A percentile compares a stretch with the other conserved stretches of the same genome.
Evolutionary conservation across 352 stramenopile species (phyloP).

Genomic region (Globisporangium canariense): DNA sequence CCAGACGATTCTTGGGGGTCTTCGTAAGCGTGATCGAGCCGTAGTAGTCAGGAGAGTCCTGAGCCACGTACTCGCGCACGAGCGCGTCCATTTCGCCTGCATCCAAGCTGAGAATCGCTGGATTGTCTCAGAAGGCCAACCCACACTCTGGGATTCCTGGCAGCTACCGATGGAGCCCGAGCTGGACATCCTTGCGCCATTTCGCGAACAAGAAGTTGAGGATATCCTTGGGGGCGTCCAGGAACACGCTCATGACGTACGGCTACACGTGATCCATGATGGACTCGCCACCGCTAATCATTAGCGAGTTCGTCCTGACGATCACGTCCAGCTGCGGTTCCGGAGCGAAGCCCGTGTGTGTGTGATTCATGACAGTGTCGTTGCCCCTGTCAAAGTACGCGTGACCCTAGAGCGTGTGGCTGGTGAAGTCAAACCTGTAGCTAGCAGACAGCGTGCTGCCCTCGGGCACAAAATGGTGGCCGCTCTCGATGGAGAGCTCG

Average conservation of each 20-base stretch:
- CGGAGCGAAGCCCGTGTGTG: slow-evolving; percentile 48
- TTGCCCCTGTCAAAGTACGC: slow-evolving; percentile 69
- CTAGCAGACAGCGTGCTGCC: slow-evolving; percentile 49
- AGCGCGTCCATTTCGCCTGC: slow-evolving; percentile 26
- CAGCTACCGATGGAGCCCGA: slow-evolving; percentile 19
- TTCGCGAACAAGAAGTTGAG: slow-evolving; percentile 39
- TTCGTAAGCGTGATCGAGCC: slow-evolving; percentile 25
- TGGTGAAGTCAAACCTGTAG: slow-evolving; percentile 65
- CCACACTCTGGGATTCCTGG: slow-evolving; percentile 38
- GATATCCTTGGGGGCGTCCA: slow-evolving; percentile 53
- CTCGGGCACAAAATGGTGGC: slow-evolving; percentile 42
- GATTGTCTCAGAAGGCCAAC: slow-evolving; percentile 41
- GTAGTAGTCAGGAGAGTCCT: slow-evolving; percentile 37
- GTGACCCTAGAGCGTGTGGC: slow-evolving; percentile 50
- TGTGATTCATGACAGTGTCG: slow-evolving; percentile 51
- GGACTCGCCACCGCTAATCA: not conserved
- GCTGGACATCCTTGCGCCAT: slow-evolving; percentile 33
- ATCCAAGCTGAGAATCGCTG: slow-evolving; percentile 22
- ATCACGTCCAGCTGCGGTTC: slow-evolving; percentile 47
- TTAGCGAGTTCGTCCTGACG: slow-evolving; percentile 60
- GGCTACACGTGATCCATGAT: slow-evolving; percentile 56
- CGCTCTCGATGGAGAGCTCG: slow-evolving; percentile 33
- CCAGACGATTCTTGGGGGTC: not conserved
- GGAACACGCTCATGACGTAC: slow-evolving; percentile 63
- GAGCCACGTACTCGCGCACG: slow-evolving; percentile 38